Evolutionary conservation across 1,139 yeast genomes (phyloP), one percentile per base, ranked within the genome.

Genomic region (Yamadazyma atlantica): DNA sequence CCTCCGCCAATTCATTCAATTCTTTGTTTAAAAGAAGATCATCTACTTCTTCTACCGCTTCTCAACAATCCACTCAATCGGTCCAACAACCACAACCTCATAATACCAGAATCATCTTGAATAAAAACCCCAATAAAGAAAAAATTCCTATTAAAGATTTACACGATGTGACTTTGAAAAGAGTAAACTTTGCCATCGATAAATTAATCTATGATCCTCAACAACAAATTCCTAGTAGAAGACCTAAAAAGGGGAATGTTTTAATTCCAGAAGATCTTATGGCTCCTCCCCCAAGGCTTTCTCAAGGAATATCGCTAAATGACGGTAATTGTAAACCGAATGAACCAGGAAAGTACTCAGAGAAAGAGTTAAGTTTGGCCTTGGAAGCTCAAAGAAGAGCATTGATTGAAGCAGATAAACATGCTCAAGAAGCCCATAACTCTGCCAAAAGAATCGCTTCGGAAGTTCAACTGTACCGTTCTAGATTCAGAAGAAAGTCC

Each of bases 171-270:
- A 63, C 66, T n/a, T 64, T 85, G 45, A 74, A 74, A 48, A 61
- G 94, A 40, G 97, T 90, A 3, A 72, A 79, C 2, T 90, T 90
- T 59, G 85, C 94, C 1, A 67, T 85, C 11, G 83, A 85, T 44
- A 75, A 80, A 42, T 71, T 88, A 36, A 64, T 71, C 1, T 72
- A 69, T 44, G 97, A 90, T 58, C 97, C 97, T 1, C 97, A 96
- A 28, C 97, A 90, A 55, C 97, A 89, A 58, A 85, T 90, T 43
- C 97, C 97, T 1, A 85, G 95, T 1, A 68, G 96, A 49, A 75
- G 82, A 43, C 97, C 97, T 2, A 75, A 77, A 46, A 75, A 75
- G 47, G 97, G 97, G 3, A 82, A 86, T 53, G 90, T 89, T 6
- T 57, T 84, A 27, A 78, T 88, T 10, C 88, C 90, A 0, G 87